Evolutionary conservation across 441 rosid genomes (phyloP).

Genomic region (Geranium incanum): DNA sequence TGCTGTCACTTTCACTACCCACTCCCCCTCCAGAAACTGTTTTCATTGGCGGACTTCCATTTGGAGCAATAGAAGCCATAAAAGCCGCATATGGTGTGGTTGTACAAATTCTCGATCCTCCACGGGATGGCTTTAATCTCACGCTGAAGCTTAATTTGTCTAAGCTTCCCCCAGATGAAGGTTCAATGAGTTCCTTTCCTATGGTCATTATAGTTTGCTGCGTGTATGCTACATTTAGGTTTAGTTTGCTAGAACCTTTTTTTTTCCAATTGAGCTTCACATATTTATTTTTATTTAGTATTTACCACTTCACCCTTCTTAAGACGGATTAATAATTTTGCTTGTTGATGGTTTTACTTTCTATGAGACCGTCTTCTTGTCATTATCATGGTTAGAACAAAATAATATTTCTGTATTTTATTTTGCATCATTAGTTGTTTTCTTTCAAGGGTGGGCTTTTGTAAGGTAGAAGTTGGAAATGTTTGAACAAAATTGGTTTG

Average conservation of each 20-base stretch:
- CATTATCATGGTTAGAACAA: neutral
- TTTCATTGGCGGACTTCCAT: slow-evolving; percentile 74
- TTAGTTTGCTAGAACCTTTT: neutral
- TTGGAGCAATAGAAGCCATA: slow-evolving; percentile 88
- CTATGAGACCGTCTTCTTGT: neutral
- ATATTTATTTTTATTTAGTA: neutral
- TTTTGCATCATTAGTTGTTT: neutral
- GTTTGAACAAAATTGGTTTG: neutral
- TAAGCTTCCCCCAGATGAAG: slow-evolving; percentile 85
- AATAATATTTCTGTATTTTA: neutral
- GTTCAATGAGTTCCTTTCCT: slow-evolving; percentile 45
- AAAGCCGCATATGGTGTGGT: slow-evolving; percentile 65
- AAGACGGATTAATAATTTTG: neutral
- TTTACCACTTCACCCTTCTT: neutral
- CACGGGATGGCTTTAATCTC: slow-evolving; percentile 87
- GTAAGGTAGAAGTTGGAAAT: neutral
- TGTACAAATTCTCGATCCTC: slow-evolving; percentile 96
- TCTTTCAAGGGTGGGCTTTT: neutral
- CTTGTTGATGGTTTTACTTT: slow-evolving; percentile 1
- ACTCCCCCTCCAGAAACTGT: slow-evolving; percentile 74
- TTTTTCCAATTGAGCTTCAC: neutral
- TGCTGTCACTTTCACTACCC: slow-evolving; percentile 78
- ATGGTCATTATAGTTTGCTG: slow-evolving; percentile 42
- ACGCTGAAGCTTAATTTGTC: slow-evolving; percentile 79
- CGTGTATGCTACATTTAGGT: slow-evolving; percentile 7